phyloP scores from a whole-genome alignment of 2,329 filamentous ascomycete genomes.

The Monilinia polystroma region DNA sequence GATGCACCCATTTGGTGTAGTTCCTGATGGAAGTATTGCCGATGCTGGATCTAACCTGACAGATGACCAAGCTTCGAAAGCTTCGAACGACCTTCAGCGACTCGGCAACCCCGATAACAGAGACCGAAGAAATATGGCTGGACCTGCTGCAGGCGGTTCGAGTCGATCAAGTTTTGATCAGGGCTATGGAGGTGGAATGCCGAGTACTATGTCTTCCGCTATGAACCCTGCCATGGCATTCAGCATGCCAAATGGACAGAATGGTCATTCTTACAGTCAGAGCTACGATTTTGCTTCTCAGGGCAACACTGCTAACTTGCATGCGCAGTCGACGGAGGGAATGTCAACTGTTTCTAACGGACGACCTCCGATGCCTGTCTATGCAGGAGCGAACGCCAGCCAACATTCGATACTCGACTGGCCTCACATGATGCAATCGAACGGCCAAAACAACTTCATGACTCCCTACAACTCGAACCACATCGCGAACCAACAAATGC shows the following conservation, averaged over 20 bases:
- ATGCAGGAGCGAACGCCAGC: constrained; percentile 52
- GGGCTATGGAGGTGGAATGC: constrained; percentile 57
- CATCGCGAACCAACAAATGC: constrained; percentile 67
- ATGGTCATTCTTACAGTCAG: constrained; percentile 47
- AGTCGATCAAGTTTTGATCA: constrained; percentile 49
- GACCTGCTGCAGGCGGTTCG: constrained; percentile 51
- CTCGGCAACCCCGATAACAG: constrained; percentile 55
- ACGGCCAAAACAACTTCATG: constrained; percentile 65
- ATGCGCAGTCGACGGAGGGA: constrained; percentile 34
- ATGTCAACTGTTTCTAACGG: constrained; percentile 34
- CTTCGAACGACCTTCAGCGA: constrained; percentile 59
- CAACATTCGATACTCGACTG: constrained; percentile 68
- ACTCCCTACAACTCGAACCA: constrained; percentile 55
- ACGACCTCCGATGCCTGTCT: constrained; percentile 49
- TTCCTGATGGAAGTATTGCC: constrained; percentile 43
- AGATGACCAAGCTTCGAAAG: constrained; percentile 55
- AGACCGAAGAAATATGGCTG: constrained; percentile 58
- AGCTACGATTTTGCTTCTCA: constrained; percentile 41
- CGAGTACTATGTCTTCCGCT: constrained; percentile 60
- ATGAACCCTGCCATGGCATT: constrained; percentile 61
- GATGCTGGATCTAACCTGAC: constrained; percentile 45
- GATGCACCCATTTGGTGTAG: constrained; percentile 58
- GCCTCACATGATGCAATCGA: constrained; percentile 75
- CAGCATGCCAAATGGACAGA: constrained; percentile 61
- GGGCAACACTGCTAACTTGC: constrained; percentile 38